These are phyloP conservation scores for Aspergillus spinulosporus DNA, from an alignment of 2,329 filamentous ascomycete species.

Conservation along the genomic window DNA sequence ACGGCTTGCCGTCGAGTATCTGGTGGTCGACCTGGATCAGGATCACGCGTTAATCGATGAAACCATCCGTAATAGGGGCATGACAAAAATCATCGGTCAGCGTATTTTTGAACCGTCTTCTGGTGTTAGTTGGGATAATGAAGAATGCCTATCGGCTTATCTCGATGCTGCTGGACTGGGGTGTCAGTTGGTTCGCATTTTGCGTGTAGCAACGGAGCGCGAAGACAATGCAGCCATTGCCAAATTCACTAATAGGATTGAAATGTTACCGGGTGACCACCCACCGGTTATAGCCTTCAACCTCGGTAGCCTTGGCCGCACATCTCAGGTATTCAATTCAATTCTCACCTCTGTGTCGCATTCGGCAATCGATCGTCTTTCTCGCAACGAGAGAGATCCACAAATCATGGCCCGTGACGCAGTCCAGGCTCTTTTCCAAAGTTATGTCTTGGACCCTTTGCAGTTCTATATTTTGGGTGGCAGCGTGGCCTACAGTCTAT, in stretches of 20 bases:
- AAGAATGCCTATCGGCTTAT: conserved; percentile 34
- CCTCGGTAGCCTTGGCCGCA: conserved; percentile 41
- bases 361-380: conserved; percentile 32
- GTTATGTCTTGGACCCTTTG: conserved; percentile 44
- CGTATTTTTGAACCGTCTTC: conserved; percentile 34
- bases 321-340: conserved; percentile 47
- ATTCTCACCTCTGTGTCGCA: conserved; percentile 46
- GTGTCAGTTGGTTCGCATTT: conserved; percentile 43
- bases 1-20: conserved; percentile 43
- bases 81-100: conserved; percentile 45
- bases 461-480: conserved; percentile 46
- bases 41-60: conserved; percentile 28
- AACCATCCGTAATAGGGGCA: conserved; percentile 37
- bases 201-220: conserved; percentile 36
- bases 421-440: conserved; percentile 42
- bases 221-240: conserved; percentile 41
- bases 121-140: conserved; percentile 36
- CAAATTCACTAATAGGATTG: conserved; percentile 41
- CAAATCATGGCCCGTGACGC: conserved; percentile 41
- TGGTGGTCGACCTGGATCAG: conserved; percentile 40
- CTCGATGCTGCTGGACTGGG: conserved; percentile 38
- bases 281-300: conserved; percentile 45
- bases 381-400: conserved; percentile 31
- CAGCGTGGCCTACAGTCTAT: conserved; percentile 45
- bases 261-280: conserved; percentile 31